phyloP scores from a whole-genome alignment of 345 rosid genomes.

The Erucastrum elatum region DNA sequence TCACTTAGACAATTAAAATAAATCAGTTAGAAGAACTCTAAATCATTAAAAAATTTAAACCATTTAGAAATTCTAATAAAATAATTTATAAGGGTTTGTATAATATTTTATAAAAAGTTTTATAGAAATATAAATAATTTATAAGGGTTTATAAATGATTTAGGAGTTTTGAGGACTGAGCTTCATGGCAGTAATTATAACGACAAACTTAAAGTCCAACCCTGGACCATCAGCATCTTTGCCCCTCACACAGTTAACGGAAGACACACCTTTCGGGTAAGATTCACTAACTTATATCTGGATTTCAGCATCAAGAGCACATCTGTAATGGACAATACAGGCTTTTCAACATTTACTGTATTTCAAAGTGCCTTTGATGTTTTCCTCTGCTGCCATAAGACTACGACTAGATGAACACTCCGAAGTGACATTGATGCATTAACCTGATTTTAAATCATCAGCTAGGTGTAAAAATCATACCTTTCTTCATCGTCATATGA shows the following conservation, averaged over 20 bases:
- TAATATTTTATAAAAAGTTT: too few relatives aligned
- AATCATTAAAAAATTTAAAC: too few relatives aligned
- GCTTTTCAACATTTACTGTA: neutral
- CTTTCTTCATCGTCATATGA: constrained; percentile 71
- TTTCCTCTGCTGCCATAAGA: constrained; percentile 1
- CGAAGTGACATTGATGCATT: neutral
- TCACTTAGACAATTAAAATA: too few relatives aligned
- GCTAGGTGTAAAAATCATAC: constrained; percentile 41
- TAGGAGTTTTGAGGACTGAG: constrained; percentile 91
- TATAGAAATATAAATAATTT: too few relatives aligned
- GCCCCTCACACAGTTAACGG: too few relatives aligned
- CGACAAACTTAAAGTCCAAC: constrained; percentile 77
- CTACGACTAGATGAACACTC: neutral
- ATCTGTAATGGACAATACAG: constrained; percentile 47
- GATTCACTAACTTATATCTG: neutral
- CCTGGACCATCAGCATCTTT: too few relatives aligned
- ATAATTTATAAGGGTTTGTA: too few relatives aligned
- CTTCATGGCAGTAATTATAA: constrained; percentile 79
- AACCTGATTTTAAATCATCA: neutral
- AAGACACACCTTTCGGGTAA: too few relatives aligned
- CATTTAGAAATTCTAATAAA: too few relatives aligned
- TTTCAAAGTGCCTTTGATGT: too few relatives aligned
- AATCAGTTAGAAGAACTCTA: too few relatives aligned
- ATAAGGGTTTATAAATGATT: too few relatives aligned
- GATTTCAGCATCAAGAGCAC: constrained; percentile 81